These are phyloP conservation scores for Gnomoniopsis smithogilvyi DNA, from an alignment of 2,329 filamentous ascomycete genomes.

Conservation along the genomic window DNA sequence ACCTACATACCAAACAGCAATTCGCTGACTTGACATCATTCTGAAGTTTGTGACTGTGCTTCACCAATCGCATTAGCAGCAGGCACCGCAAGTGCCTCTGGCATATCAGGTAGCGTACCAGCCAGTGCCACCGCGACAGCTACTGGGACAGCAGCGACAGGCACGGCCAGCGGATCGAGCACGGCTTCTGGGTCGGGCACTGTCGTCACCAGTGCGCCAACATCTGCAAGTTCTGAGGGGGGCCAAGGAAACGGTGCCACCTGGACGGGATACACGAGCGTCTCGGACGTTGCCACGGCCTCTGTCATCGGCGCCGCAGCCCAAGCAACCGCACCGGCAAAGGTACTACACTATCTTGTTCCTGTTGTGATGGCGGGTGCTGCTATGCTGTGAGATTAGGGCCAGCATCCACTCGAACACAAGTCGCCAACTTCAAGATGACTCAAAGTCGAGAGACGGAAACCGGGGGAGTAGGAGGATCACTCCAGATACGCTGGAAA, in stretches of 20 bases:
- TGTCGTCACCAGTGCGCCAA: background rate
- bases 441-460: background rate
- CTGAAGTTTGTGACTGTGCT: slow-evolving; percentile 14
- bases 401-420: too few relatives aligned
- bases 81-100: slow-evolving; percentile 10
- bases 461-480: background rate
- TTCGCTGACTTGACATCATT: background rate
- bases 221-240: background rate
- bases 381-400: slow-evolving; percentile 1
- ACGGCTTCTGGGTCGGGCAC: background rate
- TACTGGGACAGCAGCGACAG: background rate
- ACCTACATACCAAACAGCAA: background rate
- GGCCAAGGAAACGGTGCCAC: background rate
- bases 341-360: slow-evolving; percentile 5
- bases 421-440: background rate
- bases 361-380: slow-evolving; percentile 12
- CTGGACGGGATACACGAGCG: slow-evolving; percentile 16
- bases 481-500: background rate
- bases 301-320: slow-evolving; percentile 11
- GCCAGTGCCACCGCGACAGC: slow-evolving; percentile 7
- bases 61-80: slow-evolving; percentile 3
- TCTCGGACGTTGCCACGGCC: slow-evolving; percentile 14
- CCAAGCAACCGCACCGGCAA: slow-evolving; percentile 4
- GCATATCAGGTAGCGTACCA: background rate
- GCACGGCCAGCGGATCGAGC: background rate